phyloP scores from a whole-genome alignment of 768 basidiomycete genomes.

The Tephrocybe rancida region DNA sequence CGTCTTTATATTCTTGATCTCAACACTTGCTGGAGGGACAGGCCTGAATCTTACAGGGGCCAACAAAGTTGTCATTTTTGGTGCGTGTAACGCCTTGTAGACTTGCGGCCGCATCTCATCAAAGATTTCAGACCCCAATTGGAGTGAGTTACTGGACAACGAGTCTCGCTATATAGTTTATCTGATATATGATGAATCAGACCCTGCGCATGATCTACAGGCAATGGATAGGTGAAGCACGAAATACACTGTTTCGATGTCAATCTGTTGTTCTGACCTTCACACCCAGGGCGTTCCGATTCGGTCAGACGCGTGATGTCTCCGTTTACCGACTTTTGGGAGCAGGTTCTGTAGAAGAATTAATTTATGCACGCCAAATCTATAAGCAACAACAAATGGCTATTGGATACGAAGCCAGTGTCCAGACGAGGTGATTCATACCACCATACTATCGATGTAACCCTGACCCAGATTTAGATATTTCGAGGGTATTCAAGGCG shows the following conservation, averaged over 20 bases:
- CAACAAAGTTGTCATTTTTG: slow-evolving; percentile 93
- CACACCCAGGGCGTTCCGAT: slow-evolving; percentile 64
- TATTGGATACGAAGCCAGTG: slow-evolving; percentile 83
- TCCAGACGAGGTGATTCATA: slow-evolving; percentile 67
- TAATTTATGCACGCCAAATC: slow-evolving; percentile 87
- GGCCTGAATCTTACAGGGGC: slow-evolving; percentile 89
- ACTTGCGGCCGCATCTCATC: background rate
- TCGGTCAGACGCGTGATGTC: slow-evolving; percentile 87
- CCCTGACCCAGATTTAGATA: slow-evolving; percentile 44
- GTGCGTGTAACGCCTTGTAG: slow-evolving; percentile 35
- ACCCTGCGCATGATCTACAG: slow-evolving; percentile 94
- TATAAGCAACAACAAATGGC: slow-evolving; percentile 95
- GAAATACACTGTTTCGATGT: background rate
- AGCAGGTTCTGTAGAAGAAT: slow-evolving; percentile 85
- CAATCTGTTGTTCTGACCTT: background rate
- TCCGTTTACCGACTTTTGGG: slow-evolving; percentile 82
- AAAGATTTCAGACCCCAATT: slow-evolving; percentile 74
- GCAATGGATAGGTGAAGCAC: slow-evolving; percentile 80
- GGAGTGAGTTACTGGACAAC: slow-evolving; percentile 64
- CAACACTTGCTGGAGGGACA: slow-evolving; percentile 89
- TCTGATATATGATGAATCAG: slow-evolving; percentile 38
- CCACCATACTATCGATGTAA: background rate
- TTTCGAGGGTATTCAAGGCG: slow-evolving; percentile 83
- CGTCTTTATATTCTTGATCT: slow-evolving; percentile 84
- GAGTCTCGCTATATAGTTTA: background rate